Evolutionary conservation across 768 basidiomycete species (phyloP), one percentile per base, ranked within the genome.

Genomic region (Dentipellis fragilis): DNA sequence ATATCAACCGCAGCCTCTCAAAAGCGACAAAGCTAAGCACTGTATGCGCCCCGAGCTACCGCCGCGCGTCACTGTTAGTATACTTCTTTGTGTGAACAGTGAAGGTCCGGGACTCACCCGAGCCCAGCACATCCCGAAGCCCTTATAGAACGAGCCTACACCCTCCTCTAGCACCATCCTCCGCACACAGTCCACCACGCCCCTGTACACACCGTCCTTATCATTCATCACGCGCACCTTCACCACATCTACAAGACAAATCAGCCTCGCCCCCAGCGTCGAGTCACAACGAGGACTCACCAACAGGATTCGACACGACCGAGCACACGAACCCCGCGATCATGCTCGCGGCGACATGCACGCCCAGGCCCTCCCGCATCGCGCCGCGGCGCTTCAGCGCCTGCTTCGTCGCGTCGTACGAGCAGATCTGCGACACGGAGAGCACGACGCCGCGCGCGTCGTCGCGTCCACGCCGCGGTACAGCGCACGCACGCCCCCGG

Each of bases 101-200:
- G 45, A 47, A 35, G 10, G 29, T 29, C 29, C 29, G 29, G 29
- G 21, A 64, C 70, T 45, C 53, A 71, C 71, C 48, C 71, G 56
- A 10, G 69, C 70, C 71, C 71, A 72, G 52, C 71, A 72, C 71
- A 72, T 71, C n/a, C 66, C 63, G 52, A 72, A 72, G n/a, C 71
- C 71, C 57, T 72, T 72, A 57, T 60, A 72, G 55, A 72, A 71
- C 5, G 69, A 68, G 51, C 66, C 56, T 10, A 62, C 64, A 1
- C 71, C 70, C 56, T 72, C 71, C 16, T 66, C 55, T 29, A 53
- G 51, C 54, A 70, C 37, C 45, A 72, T 65, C 21, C 54, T 64
- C 57, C 57, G 52, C 17, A 71, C 65, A 50, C 70, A 71, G 58
- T 70, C 66, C 36, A 64, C 21, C 11, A 66, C 65, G 38, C 68